A percentile compares a stretch with the other conserved stretches of the same genome.
Conservation (phyloP, 176 grass and related monocot genomes). For the Musa itinerans region DNA sequence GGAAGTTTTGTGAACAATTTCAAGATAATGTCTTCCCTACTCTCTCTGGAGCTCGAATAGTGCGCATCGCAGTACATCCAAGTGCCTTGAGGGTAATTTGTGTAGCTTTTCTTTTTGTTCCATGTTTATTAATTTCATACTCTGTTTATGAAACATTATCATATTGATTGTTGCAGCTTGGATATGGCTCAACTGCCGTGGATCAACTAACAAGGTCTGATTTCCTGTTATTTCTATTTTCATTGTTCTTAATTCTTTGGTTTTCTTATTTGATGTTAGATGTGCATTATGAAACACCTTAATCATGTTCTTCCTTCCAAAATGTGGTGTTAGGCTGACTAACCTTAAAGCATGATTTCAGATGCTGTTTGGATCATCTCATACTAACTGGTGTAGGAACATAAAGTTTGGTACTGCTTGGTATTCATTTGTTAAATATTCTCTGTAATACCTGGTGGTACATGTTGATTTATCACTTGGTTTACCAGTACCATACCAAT, state of each 20-base stretch:
- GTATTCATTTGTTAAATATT: too few species aligned
- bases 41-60: conserved; percentile 88
- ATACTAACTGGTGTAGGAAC: too few species aligned
- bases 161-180: conserved; percentile 37
- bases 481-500: too few species aligned
- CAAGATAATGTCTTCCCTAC: conserved; percentile 91
- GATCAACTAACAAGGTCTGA: conserved; percentile 53
- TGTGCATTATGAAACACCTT: background rate
- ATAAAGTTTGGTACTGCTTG: too few species aligned
- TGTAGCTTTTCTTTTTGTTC: background rate
- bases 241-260: background rate
- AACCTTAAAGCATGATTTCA: background rate
- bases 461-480: too few species aligned
- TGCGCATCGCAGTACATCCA: conserved; percentile 91
- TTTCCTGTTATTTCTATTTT: background rate
- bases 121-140: background rate
- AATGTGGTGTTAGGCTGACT: background rate
- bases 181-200: conserved; percentile 76
- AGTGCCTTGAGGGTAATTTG: conserved; percentile 67
- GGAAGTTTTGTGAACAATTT: conserved; percentile 98
- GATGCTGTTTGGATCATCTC: too few species aligned
- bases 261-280: background rate
- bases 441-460: too few species aligned
- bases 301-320: background rate
- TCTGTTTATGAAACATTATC: background rate